phyloP scores from a whole-genome alignment of 2,329 filamentous ascomycete species.

The Aspergillus latus region DNA sequence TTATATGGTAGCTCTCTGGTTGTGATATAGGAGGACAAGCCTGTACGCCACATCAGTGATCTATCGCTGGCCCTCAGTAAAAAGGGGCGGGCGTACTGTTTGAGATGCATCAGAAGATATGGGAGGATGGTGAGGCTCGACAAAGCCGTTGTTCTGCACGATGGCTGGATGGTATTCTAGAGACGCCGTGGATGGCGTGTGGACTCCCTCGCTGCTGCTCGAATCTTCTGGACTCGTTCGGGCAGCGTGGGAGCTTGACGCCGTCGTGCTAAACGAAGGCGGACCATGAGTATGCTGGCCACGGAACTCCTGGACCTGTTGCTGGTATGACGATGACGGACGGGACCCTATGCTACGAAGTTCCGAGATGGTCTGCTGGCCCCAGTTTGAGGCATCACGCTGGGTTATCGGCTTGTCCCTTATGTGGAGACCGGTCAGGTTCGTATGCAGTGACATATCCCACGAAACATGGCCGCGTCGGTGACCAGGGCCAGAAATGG shows the following conservation, averaged over 20 bases:
- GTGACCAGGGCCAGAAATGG: constrained; percentile 46
- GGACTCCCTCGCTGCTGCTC: constrained; percentile 50
- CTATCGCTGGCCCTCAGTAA: constrained; percentile 26
- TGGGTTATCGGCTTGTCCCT: constrained; percentile 36
- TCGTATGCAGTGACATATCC: constrained; percentile 48
- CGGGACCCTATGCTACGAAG: constrained; percentile 40
- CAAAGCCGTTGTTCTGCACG: constrained; percentile 49
- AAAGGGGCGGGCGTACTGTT: constrained; percentile 39
- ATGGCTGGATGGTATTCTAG: constrained; percentile 51
- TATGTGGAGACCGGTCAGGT: constrained; percentile 46
- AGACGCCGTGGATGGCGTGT: constrained; percentile 49
- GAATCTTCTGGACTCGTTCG: constrained; percentile 51
- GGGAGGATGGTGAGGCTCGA: constrained; percentile 44
- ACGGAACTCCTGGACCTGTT: constrained; percentile 30
- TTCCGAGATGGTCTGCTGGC: constrained; percentile 46
- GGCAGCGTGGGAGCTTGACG: constrained; percentile 32
- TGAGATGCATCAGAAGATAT: constrained; percentile 38
- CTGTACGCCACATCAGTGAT: constrained; percentile 34
- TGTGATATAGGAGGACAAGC: constrained; percentile 35
- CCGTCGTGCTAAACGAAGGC: constrained; percentile 25
- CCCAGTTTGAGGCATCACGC: constrained; percentile 43
- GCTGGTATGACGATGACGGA: constrained; percentile 37
- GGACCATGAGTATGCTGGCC: constrained; percentile 27
- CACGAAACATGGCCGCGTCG: constrained; percentile 50
- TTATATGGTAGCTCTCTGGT: constrained; percentile 30